phyloP scores from a whole-genome alignment of 257 asterid species.

The Primulina tabacum region DNA sequence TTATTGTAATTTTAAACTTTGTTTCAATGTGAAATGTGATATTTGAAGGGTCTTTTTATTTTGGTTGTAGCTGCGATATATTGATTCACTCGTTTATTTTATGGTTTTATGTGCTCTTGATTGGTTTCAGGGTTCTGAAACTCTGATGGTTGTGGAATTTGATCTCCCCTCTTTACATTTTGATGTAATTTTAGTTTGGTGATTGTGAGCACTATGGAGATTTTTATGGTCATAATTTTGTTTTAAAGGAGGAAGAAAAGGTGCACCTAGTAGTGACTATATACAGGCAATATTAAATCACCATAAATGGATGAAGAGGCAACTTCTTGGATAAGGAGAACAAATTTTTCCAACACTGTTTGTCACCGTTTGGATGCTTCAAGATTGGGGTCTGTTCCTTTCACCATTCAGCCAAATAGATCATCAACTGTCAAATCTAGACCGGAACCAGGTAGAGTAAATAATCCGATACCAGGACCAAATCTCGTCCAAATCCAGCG shows the following conservation, averaged over 20 bases:
- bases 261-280: slow-evolving; percentile 17
- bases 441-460: slow-evolving; percentile 24
- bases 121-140: slow-evolving; percentile 27
- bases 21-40: slow-evolving; percentile 11
- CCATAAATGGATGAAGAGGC: slow-evolving; percentile 69
- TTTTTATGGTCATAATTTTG: slow-evolving; percentile 33
- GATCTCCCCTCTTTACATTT: slow-evolving; percentile 29
- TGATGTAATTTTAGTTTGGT: slow-evolving; percentile 35
- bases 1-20: slow-evolving; percentile 17
- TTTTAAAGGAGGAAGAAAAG: slow-evolving; percentile 24
- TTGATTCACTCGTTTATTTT: background rate
- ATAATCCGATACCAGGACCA: slow-evolving; percentile 34
- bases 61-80: slow-evolving; percentile 15
- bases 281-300: slow-evolving; percentile 14
- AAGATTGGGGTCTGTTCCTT: slow-evolving; percentile 47
- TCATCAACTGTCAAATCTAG: slow-evolving; percentile 35
- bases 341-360: slow-evolving; percentile 78
- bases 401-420: slow-evolving; percentile 35
- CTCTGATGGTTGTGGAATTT: slow-evolving; percentile 37
- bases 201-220: slow-evolving; percentile 18
- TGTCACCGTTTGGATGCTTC: slow-evolving; percentile 74
- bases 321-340: slow-evolving; percentile 84
- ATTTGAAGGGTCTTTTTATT: slow-evolving; percentile 20
- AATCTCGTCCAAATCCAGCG: slow-evolving; percentile 41
- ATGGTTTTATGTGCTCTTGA: slow-evolving; percentile 13